Evolutionary conservation across 2,329 filamentous ascomycete species (phyloP).

Genomic region (Dissoconium aciculare): DNA sequence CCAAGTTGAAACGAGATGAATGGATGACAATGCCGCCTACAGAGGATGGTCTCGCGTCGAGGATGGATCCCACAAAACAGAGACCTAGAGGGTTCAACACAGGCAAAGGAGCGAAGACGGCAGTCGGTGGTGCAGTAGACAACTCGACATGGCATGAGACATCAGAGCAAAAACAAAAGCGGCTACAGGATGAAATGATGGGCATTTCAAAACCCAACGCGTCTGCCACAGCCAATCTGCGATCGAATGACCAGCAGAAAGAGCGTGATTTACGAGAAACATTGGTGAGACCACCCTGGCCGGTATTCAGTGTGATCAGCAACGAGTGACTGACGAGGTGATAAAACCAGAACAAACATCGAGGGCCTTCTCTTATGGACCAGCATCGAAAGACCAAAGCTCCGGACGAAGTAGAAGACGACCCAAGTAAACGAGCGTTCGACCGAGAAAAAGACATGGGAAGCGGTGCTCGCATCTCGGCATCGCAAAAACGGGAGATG

Average conservation of each 20-base stretch:
- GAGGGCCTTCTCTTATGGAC: conserved; percentile 32
- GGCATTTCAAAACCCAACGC: conserved; percentile 38
- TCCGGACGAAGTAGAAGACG: conserved; percentile 56
- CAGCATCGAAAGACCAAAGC: conserved; percentile 32
- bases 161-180: conserved; percentile 68
- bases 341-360: conserved; percentile 25
- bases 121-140: conserved; percentile 25
- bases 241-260: too few relatives aligned
- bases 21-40: conserved; percentile 40
- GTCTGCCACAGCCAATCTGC: conserved; percentile 3
- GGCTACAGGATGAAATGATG: conserved; percentile 67
- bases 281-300: too few relatives aligned
- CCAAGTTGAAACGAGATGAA: conserved; percentile 53
- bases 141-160: conserved; percentile 77
- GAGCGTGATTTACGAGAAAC: too few relatives aligned
- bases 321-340: conserved; percentile 17
- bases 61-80: conserved; percentile 71
- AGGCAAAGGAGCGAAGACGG: conserved; percentile 41
- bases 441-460: conserved; percentile 91
- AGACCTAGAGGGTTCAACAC: conserved; percentile 71
- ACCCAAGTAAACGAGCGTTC: conserved; percentile 78
- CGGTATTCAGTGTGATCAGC: too few relatives aligned
- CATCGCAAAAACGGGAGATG: conserved; percentile 62
- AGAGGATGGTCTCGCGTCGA: conserved; percentile 37
- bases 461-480: conserved; percentile 49